Evolutionary conservation across 2,329 filamentous ascomycete genomes (phyloP).

Genomic region (Sphaerulina musiva): DNA sequence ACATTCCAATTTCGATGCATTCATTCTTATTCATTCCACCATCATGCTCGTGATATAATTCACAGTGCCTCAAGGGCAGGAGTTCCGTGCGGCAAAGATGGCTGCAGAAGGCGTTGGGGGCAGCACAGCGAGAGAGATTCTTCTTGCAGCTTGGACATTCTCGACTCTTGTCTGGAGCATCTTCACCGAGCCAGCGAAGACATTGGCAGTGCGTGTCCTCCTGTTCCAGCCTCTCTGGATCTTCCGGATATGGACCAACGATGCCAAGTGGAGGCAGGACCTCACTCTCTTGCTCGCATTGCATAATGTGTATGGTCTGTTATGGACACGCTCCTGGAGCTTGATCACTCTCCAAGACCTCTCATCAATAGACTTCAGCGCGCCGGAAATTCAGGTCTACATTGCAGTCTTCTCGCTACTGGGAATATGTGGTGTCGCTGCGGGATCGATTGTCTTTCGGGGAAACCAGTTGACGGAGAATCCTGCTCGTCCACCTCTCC

Average conservation of each 20-base stretch:
- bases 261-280: constrained; percentile 27
- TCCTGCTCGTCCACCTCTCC: constrained; percentile 11
- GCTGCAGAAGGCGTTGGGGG: not conserved
- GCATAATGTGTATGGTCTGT: constrained; percentile 23
- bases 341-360: constrained; percentile 12
- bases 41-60: no score
- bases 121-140: constrained; percentile 1
- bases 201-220: constrained; percentile 27
- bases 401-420: constrained; percentile 27
- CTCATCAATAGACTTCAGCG: constrained; percentile 11
- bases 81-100: not conserved
- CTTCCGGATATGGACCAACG: constrained; percentile 19
- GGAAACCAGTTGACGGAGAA: constrained; percentile 21
- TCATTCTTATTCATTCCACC: no score
- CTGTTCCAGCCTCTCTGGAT: constrained; percentile 31
- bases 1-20: no score
- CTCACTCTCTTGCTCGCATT: constrained; percentile 22
- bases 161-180: constrained; percentile 29
- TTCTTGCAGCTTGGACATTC: constrained; percentile 25
- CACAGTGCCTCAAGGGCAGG: not conserved
- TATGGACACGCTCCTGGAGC: constrained; percentile 24
- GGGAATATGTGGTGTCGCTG: constrained; percentile 26
- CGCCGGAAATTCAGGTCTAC: constrained; percentile 23
- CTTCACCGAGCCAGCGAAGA: constrained; percentile 28
- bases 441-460: constrained; percentile 28